Base-by-base conservation (phyloP, 139 green algal species). In the Edaphochlamys debaryana region DNA sequence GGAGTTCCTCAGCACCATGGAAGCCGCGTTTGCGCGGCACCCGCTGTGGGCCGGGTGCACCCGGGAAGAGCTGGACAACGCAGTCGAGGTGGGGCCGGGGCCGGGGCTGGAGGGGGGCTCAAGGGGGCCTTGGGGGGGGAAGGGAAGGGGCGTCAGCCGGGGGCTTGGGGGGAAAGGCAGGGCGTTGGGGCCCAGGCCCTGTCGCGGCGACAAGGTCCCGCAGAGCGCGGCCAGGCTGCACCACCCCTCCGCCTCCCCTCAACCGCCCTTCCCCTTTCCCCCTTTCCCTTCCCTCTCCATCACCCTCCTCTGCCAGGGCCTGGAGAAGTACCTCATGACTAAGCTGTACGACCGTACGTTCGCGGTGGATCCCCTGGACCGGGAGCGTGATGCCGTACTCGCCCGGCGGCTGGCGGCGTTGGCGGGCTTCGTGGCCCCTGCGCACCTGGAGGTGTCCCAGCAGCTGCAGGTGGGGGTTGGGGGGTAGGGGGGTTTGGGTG, bases 281-380 rank as follows among this genome's bases (percentile, higher is more conserved):
- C 45, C 54, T 78, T 19, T 25, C 34, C n/a, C 32, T 20, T 20
- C 50, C 45, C 29, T 62, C 42, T 9, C 6, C 42, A 11, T 22
- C 60, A 9, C n/a, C 29, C 11, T 29, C 32, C 63, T 7, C 29
- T 60, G 1, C 40, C 87, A 98, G 94, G 96, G 95, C 25, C 82
- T 99, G 74, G 97, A 99, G 80, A 98, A 98, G 88, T 99, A 99
- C 79, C 81, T 99, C 37, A 95, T 98, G 91, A 98, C 94, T 36
- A 99, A 99, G 90, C 88, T 99, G 69, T 95, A 96, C 84, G 86
- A 93, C 37, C 89, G 92, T 30, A 94, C 90, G 3, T 99, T 99
- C 87, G 92, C 72, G 0, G 42, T 86, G 20, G 84, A 89, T 62
- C 64, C 62, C 5, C 87, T 95, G 56, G 96, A 99, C 66, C 64